Percentiles rank a stretch among this genome's conserved stretches.
Conservation (phyloP, 2,329 filamentous ascomycete genomes). For the Talaromyces verruculosus region DNA sequence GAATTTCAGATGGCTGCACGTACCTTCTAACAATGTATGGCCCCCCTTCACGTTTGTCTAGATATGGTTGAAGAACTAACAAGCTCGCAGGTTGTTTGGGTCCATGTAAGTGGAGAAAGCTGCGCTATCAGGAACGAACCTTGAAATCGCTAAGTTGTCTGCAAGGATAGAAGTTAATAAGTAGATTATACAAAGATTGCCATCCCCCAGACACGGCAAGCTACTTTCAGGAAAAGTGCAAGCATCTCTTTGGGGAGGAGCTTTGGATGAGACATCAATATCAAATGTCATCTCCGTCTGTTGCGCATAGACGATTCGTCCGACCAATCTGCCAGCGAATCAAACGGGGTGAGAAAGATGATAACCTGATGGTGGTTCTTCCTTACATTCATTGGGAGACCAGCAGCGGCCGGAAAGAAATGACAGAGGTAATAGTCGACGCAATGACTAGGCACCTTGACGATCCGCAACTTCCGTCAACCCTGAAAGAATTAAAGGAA, state of each 20-base stretch:
- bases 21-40: background rate
- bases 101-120: background rate
- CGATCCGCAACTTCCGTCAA: background rate
- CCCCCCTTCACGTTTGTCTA: background rate
- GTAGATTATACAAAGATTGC: background rate
- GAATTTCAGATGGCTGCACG: background rate
- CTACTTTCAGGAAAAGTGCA: conserved; percentile 16
- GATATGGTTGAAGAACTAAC: background rate
- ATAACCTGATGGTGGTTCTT: conserved; percentile 13
- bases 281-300: conserved; percentile 14
- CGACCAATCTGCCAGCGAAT: conserved; percentile 12
- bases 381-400: conserved; percentile 17
- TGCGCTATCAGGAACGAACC: background rate
- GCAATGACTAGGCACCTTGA: conserved; percentile 7
- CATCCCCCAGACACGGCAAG: conserved; percentile 1
- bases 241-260: conserved; percentile 13
- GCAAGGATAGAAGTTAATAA: background rate
- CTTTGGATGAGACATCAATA: conserved; percentile 16
- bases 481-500: background rate
- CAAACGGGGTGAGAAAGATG: conserved; percentile 1
- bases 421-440: conserved; percentile 16
- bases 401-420: conserved; percentile 5
- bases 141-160: background rate
- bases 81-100: background rate
- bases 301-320: conserved; percentile 15